Base-by-base conservation (phyloP, 139 green algal species). In the Closterium sp. region DNA sequence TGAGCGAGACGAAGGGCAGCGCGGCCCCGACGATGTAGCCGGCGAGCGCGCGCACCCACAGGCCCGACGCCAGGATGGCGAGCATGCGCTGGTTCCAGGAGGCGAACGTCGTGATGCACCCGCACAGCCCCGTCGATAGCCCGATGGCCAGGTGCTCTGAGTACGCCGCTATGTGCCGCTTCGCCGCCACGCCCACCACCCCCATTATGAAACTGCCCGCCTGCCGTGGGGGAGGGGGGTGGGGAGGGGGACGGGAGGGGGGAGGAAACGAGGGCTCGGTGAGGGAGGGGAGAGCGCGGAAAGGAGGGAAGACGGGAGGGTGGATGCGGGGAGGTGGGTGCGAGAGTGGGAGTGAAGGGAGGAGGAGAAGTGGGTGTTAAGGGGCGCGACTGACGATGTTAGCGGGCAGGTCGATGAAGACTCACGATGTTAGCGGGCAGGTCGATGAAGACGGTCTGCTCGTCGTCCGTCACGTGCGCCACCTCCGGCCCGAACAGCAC, bases 131-230 rank as follows among this genome's bases (percentile, higher is more conserved):
- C 62, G 92, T 94, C 7, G 92, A 73, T 0, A 94, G 89, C 19
- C 92, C 92, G 29, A 94, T 38, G 1, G 89, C 89, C n/a, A 94
- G 24, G 90, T 31, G 31, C 92, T 94, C 92, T 22, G 92, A 94
- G 29, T 88, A 94, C 22, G 32, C 27, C 21, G 79, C 28, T 19
- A 94, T 92, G 84, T 89, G 22, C 5, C 28, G 30, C 87, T 92
- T 94, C 32, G 28, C 88, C 89, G 29, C 62, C 32, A 94, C 89
- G 9, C 89, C 92, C 86, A 94, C 88, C 79, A 79, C 31, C 0
- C 92, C 92, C 92, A 94, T 94, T 31, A 94, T 29, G 31, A 94
- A 93, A 19, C 30, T 93, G 21, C 92, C 92, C 21, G 93, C 86
- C 91, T 93, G 91, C 42, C 9, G 17, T 45, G 29, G n/a, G 11